Evolutionary conservation across 2,329 filamentous ascomycete genomes (phyloP).

Genomic region (Aspergillus ruber): DNA sequence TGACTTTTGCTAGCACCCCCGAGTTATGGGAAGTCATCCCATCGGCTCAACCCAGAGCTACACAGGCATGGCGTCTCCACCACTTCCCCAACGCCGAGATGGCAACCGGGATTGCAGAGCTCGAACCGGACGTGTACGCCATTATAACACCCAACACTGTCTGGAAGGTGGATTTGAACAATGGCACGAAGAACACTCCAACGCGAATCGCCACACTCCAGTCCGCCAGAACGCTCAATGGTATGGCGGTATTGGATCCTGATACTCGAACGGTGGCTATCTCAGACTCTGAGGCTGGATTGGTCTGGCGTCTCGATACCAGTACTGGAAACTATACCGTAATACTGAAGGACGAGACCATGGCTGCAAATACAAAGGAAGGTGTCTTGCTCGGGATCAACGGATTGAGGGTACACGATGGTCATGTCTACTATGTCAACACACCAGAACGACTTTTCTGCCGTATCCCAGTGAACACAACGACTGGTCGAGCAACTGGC

Average conservation of each 20-base stretch:
- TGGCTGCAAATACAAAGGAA: constrained; percentile 5
- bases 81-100: constrained; percentile 7
- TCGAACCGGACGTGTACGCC: constrained; percentile 10
- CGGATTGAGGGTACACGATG: constrained; percentile 5
- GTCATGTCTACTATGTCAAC: constrained; percentile 13
- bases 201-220: constrained; percentile 6
- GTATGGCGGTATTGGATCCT: constrained; percentile 8
- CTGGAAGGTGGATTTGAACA: constrained; percentile 11
- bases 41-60: constrained; percentile 1
- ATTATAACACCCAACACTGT: constrained; percentile 12
- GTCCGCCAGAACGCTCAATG: constrained; percentile 10
- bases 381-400: constrained; percentile 9
- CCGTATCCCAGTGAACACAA: constrained; percentile 10
- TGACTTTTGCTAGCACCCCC: constrained; percentile 15
- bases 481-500: constrained; percentile 9
- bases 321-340: constrained; percentile 8
- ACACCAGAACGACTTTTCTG: constrained; percentile 12
- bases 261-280: constrained; percentile 6
- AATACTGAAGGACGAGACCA: constrained; percentile 8
- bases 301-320: constrained; percentile 11
- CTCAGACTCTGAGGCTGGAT: constrained; percentile 8
- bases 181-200: not conserved
- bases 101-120: constrained; percentile 9
- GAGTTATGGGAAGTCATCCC: constrained; percentile 12
- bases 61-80: constrained; percentile 5